A percentile compares a stretch with the other conserved stretches of the same genome.
Conservation (phyloP, 306 rosid species). For the Ochetophila trinervis region DNA sequence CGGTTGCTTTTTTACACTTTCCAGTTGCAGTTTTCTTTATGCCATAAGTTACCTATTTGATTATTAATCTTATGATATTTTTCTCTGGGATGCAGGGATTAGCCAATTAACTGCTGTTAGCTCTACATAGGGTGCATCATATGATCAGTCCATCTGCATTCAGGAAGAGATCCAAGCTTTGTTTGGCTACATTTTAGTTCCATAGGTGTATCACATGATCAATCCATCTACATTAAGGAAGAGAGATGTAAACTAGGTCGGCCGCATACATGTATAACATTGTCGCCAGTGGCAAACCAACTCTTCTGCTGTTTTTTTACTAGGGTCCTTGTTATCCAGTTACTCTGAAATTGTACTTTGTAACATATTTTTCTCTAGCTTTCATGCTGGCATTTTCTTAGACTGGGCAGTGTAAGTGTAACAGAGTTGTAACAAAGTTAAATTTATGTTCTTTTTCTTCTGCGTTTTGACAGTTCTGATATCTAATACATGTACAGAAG, state of each 20-base stretch:
- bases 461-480: too few relatives aligned
- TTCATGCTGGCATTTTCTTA: background rate
- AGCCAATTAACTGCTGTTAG: slow-evolving; percentile 21
- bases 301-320: background rate
- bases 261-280: background rate
- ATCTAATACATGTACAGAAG: too few relatives aligned
- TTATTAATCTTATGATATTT: slow-evolving; percentile 11
- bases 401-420: background rate
- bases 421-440: too few relatives aligned
- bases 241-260: background rate
- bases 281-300: background rate
- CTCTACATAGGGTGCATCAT: background rate
- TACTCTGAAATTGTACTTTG: slow-evolving; percentile 7
- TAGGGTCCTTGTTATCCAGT: background rate
- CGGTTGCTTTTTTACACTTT: too few relatives aligned
- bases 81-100: slow-evolving; percentile 58
- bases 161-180: background rate
- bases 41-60: background rate
- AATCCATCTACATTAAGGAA: slow-evolving; percentile 13
- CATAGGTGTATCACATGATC: slow-evolving; percentile 28
- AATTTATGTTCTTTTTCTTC: too few relatives aligned
- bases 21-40: too few relatives aligned
- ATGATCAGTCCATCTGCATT: slow-evolving; percentile 21
- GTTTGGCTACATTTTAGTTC: background rate
- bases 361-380: too few relatives aligned